Evolutionary conservation across 2,329 filamentous ascomycete species (phyloP).

Genomic region (Leptographium galeiforme): DNA sequence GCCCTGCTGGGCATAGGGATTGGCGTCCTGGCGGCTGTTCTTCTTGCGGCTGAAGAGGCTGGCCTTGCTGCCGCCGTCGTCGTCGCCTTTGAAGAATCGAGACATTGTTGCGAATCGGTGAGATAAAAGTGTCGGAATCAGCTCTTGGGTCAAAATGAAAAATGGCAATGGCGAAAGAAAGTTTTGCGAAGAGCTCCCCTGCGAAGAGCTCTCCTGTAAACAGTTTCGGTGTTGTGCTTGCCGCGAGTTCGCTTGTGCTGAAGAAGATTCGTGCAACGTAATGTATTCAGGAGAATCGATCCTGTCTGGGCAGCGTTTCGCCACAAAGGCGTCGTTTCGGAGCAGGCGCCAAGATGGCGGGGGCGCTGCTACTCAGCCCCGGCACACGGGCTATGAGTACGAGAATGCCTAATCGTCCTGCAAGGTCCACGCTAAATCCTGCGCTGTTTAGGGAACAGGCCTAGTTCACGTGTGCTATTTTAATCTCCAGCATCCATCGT

Average conservation of each 20-base stretch:
- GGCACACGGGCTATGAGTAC: not conserved
- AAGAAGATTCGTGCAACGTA: not conserved
- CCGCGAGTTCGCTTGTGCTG: not conserved
- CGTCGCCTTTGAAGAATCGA: conserved; percentile 42
- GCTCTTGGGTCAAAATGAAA: not conserved
- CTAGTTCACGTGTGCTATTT: no score
- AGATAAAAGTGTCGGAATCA: not conserved
- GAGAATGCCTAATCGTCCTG: no score
- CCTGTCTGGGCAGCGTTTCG: conserved; percentile 10
- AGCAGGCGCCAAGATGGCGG: not conserved
- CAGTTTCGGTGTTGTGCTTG: no score
- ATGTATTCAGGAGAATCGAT: not conserved
- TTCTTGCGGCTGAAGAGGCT: conserved; percentile 43
- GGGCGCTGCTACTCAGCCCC: conserved; percentile 7
- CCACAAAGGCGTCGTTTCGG: conserved; percentile 8
- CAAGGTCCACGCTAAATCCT: no score
- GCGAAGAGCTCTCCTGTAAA: no score
- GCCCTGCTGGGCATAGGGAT: conserved; percentile 44
- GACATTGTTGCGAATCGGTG: conserved; percentile 28
- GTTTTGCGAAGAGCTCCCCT: no score
- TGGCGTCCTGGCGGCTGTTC: conserved; percentile 25
- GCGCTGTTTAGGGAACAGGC: no score
- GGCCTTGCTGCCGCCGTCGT: conserved; percentile 28
- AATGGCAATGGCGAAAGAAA: not conserved
- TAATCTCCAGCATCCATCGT: no score